Percentiles rank a stretch among this genome's conserved stretches.
phyloP scores from a whole-genome alignment of 257 asterid genomes.

The Penstemon eatonii region DNA sequence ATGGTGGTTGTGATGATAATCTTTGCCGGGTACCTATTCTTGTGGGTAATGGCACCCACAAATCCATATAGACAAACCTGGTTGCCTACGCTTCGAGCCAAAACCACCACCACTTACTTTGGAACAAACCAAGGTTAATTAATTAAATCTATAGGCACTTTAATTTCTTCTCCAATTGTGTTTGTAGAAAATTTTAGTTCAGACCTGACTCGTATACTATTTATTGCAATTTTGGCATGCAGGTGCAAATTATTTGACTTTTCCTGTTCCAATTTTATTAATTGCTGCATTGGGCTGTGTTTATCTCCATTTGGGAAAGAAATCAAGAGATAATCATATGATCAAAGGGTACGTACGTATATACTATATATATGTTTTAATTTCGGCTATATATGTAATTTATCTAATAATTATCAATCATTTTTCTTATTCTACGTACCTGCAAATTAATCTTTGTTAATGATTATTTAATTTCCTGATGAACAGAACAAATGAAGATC shows the following conservation, averaged over 20 bases:
- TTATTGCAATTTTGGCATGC: slow-evolving; percentile 15
- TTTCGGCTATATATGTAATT: not conserved
- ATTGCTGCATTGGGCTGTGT: slow-evolving; percentile 73
- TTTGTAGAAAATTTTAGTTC: too few species aligned
- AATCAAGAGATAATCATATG: slow-evolving; percentile 21
- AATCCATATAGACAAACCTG: slow-evolving; percentile 40
- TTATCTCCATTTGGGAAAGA: slow-evolving; percentile 63
- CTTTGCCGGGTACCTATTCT: slow-evolving; percentile 50
- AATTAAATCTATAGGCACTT: not conserved
- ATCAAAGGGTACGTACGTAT: slow-evolving; percentile 33
- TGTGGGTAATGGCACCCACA: slow-evolving; percentile 71
- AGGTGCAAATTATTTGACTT: slow-evolving; percentile 57
- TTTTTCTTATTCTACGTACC: too few species aligned
- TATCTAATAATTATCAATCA: not conserved
- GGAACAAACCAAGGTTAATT: slow-evolving; percentile 66
- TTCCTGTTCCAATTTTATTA: slow-evolving; percentile 56
- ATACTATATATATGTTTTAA: not conserved
- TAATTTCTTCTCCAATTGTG: not conserved
- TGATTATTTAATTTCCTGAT: not conserved
- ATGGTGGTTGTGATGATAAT: slow-evolving; percentile 37
- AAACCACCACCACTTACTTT: slow-evolving; percentile 64
- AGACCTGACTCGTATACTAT: too few species aligned
- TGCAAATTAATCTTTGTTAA: not conserved
- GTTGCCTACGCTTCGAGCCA: slow-evolving; percentile 47
- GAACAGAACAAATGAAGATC: slow-evolving; percentile 35